These are phyloP conservation scores for Sporobolomyces roseus DNA, from an alignment of 768 basidiomycete species.

Conservation along the genomic window DNA sequence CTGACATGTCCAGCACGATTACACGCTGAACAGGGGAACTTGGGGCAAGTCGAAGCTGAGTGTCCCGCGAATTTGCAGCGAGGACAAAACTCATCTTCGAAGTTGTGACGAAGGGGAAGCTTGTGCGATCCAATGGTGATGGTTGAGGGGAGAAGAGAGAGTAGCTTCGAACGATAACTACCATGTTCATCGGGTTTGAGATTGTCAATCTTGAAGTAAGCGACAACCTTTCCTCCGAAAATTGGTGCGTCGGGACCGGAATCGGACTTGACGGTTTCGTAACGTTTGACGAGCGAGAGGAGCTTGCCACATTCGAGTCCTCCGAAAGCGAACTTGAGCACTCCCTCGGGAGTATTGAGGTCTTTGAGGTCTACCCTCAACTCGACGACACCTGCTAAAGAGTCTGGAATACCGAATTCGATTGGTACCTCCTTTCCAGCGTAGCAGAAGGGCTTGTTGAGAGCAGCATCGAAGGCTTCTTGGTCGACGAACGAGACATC, in stretches of 20 bases:
- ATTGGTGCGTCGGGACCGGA: too few relatives aligned
- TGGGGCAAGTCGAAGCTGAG: background rate
- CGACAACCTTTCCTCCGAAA: too few relatives aligned
- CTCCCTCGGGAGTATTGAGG: too few relatives aligned
- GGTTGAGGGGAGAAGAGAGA: background rate
- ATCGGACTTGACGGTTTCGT: background rate
- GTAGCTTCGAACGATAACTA: background rate
- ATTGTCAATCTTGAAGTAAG: too few relatives aligned
- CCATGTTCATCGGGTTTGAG: background rate
- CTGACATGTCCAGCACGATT: background rate
- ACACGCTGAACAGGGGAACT: background rate
- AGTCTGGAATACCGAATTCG: too few relatives aligned
- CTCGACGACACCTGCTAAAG: too few relatives aligned
- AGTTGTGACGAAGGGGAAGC: background rate
- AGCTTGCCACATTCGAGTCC: too few relatives aligned
- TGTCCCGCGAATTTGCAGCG: constrained; percentile 9
- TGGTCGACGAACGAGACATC: background rate
- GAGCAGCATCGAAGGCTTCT: background rate
- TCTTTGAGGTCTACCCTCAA: background rate
- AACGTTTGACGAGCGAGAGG: background rate
- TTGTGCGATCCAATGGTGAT: background rate
- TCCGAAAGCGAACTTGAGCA: background rate
- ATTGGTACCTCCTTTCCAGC: background rate
- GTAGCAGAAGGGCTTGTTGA: background rate
- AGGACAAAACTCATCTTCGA: background rate